Percentiles rank a stretch among this genome's conserved stretches.
phyloP scores from a whole-genome alignment of 305 asterid species.

The Fraxinus albicans region DNA sequence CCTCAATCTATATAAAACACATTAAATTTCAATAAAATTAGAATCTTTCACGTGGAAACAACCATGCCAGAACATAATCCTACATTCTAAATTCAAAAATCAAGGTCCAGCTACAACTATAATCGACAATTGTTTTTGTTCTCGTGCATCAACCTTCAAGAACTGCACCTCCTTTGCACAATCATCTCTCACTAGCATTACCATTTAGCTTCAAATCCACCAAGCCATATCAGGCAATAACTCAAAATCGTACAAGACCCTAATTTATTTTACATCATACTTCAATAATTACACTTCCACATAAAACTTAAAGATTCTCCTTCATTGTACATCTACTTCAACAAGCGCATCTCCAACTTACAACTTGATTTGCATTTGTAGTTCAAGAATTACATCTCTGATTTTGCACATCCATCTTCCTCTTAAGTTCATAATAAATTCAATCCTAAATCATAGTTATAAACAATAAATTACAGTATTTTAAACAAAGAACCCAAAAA shows the following conservation, averaged over 20 bases:
- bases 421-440: not conserved
- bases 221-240: not conserved
- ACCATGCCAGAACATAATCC: not conserved
- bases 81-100: not conserved
- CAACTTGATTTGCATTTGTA: not conserved
- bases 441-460: not conserved
- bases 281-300: not conserved
- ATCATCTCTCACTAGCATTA: not conserved
- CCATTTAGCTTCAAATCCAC: not conserved
- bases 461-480: not conserved
- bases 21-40: not conserved
- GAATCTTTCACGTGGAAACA: not conserved
- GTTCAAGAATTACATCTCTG: slow-evolving; percentile 2
- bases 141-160: not conserved
- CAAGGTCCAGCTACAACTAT: not conserved
- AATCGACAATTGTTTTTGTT: not conserved
- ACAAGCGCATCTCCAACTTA: not conserved
- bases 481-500: not conserved
- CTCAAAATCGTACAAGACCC: not conserved
- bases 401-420: slow-evolving; percentile 14
- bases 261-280: not conserved
- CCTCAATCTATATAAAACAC: not conserved
- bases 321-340: not conserved
- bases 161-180: not conserved
- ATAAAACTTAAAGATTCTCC: not conserved